A percentile compares a stretch with the other conserved stretches of the same genome.
These are phyloP conservation scores for Sporothrix schenckii DNA, from an alignment of 2,329 filamentous ascomycete genomes.

Conservation along the genomic window DNA sequence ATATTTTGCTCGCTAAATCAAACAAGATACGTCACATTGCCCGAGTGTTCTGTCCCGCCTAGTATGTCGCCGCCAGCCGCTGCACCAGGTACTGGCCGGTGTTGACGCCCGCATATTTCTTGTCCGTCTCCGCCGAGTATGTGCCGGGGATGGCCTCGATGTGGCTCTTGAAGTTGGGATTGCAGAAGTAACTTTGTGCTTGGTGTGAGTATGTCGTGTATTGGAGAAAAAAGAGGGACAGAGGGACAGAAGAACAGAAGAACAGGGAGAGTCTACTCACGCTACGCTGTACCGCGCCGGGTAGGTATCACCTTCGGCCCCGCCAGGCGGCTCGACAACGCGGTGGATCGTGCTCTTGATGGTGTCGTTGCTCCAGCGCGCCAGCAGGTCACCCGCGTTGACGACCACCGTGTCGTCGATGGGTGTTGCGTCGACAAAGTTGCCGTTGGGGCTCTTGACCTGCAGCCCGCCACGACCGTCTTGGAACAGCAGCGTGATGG, in stretches of 20 bases:
- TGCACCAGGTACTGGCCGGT: slow-evolving; percentile 80
- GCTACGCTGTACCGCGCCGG: slow-evolving; percentile 85
- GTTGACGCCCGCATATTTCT: slow-evolving; percentile 78
- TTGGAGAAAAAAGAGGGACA: not conserved
- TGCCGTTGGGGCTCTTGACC: slow-evolving; percentile 70
- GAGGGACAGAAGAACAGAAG: not conserved
- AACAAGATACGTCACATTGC: not conserved
- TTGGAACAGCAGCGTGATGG: slow-evolving; percentile 65
- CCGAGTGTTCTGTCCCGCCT: not conserved
- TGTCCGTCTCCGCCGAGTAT: slow-evolving; percentile 63
- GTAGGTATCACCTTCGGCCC: slow-evolving; percentile 57
- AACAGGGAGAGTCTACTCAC: slow-evolving; percentile 48
- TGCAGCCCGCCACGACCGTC: slow-evolving; percentile 60
- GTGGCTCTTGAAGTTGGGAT: slow-evolving; percentile 73
- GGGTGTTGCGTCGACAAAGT: slow-evolving; percentile 80
- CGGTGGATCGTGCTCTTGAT: slow-evolving; percentile 90
- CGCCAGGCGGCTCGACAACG: slow-evolving; percentile 76
- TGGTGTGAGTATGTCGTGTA: not conserved
- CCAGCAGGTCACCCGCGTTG: slow-evolving; percentile 85
- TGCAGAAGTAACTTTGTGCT: slow-evolving; percentile 73
- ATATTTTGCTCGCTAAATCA: not conserved
- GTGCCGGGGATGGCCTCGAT: slow-evolving; percentile 85
- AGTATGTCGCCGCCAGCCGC: slow-evolving; percentile 76
- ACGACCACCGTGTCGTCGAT: slow-evolving; percentile 81
- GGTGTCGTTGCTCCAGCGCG: slow-evolving; percentile 86